phyloP scores from a whole-genome alignment of 768 basidiomycete species.

The Tricholoma flavovirens region DNA sequence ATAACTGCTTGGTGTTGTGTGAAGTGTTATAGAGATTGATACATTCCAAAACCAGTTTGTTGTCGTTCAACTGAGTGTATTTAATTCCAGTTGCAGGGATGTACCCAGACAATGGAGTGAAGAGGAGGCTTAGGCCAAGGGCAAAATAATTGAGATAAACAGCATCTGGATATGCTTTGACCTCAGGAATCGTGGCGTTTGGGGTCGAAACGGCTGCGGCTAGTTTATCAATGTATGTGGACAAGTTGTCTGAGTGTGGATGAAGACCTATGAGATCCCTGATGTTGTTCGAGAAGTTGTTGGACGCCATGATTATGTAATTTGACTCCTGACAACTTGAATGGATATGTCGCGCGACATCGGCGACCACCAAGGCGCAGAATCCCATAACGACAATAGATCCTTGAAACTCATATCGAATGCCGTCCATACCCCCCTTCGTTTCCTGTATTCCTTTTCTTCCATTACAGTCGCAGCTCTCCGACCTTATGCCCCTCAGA shows the following conservation, averaged over 20 bases:
- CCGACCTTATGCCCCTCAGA: conserved; percentile 51
- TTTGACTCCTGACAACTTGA: no score
- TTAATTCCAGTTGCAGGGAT: conserved; percentile 43
- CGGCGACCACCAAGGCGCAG: neutral
- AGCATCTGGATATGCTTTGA: conserved; percentile 77
- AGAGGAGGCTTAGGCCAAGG: conserved; percentile 80
- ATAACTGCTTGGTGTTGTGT: conserved; percentile 27
- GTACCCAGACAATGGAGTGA: conserved; percentile 60
- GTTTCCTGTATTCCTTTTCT: conserved; percentile 11
- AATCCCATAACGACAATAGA: neutral
- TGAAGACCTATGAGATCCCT: conserved; percentile 44
- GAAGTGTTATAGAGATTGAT: conserved; percentile 78
- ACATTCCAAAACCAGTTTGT: conserved; percentile 52
- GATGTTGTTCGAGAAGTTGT: conserved; percentile 8
- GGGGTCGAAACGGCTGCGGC: conserved; percentile 18
- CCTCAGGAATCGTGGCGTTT: conserved; percentile 39
- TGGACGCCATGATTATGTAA: no score
- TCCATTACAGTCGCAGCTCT: conserved; percentile 27
- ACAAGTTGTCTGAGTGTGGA: conserved; percentile 42
- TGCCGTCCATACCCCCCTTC: conserved; percentile 8
- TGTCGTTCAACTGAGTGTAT: conserved; percentile 42
- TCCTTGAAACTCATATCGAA: conserved; percentile 10
- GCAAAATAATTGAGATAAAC: conserved; percentile 83
- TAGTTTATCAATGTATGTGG: conserved; percentile 37
- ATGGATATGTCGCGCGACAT: neutral